Base-by-base conservation (phyloP, 1,284 basidiomycete genomes). In the Fomitopsis palustris region DNA sequence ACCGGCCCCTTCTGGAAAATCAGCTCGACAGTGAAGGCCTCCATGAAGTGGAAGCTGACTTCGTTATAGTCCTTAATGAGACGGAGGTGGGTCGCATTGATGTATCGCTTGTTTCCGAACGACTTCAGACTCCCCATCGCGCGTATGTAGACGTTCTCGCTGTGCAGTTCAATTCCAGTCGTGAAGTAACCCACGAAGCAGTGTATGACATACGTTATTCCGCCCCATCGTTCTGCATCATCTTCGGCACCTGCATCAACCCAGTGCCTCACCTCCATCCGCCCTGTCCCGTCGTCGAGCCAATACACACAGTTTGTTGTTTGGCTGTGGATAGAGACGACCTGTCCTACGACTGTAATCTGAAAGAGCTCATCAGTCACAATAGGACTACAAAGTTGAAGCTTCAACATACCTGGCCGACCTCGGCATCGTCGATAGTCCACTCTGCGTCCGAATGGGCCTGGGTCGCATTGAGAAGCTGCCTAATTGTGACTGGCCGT, bases 181-280 rank as follows among this genome's bases (percentile, higher is more conserved):
- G 55, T 4, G 31, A 25, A 21, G 10, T 37, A 3, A 42, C 27
- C 33, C 39, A 29, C 25, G 27, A 41, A 16, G 39, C 9, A 38
- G 37, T 23, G 43, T 47, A 19, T 10, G 23, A 56, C 71, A 57
- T 66, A 84, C 83, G 78, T 77, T 59, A 85, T 83, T 61, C 80
- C 76, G 37, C 78, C 77, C 64, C 72, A 76, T 56, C 76, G 74
- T 17, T 77, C 77, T 2, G 79, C 78, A 33, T 80, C 77, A 25
- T 87, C 85, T 33, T 82, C 79, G 17, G 78, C 79, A 45, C 86
- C 65, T 12, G 65, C 81, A 68, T 96, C 93, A 8, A 90, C 79
- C 96, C 96, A 99, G 66, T 91, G 86, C 38, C 95, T 85, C 25
- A 90, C 93, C 69, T 98, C 94, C 33, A 98, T 87, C 60, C 81